phyloP scores from a whole-genome alignment of 495 filamentous ascomycete species.

The Aspergillus leporis region DNA sequence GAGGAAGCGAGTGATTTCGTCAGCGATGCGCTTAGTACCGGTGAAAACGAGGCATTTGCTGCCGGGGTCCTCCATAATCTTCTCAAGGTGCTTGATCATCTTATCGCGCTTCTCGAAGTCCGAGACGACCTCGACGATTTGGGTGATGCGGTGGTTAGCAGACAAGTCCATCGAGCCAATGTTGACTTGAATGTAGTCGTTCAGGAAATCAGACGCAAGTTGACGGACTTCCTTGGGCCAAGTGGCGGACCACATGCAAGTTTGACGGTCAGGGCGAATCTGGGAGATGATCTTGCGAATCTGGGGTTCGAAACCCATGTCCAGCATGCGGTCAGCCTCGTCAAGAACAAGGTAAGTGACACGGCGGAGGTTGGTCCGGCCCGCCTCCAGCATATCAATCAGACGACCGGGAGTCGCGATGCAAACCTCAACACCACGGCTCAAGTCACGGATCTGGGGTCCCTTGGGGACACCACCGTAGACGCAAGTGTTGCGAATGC shows the following conservation, averaged over 20 bases:
- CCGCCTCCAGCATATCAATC: constrained; percentile 97
- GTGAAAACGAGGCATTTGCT: constrained; percentile 97
- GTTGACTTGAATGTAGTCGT: constrained; percentile 98
- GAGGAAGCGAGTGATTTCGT: constrained; percentile 97
- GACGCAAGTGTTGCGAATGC: constrained; percentile 98
- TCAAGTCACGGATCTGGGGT: constrained; percentile 90
- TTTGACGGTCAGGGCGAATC: constrained; percentile 98
- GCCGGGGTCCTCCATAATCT: constrained; percentile 92
- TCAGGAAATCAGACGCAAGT: constrained; percentile 91
- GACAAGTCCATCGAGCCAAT: constrained; percentile 96
- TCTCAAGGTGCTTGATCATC: constrained; percentile 97
- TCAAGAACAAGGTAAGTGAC: constrained; percentile 98
- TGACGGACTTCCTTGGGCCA: constrained; percentile 99
- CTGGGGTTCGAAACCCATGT: constrained; percentile 99
- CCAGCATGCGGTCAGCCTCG: constrained; percentile 99
- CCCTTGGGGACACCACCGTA: constrained; percentile 99
- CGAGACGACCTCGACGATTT: constrained; percentile 92
- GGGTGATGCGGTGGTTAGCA: constrained; percentile 97
- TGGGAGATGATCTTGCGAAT: constrained; percentile 97
- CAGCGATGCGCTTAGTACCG: constrained; percentile 96
- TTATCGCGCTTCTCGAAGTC: constrained; percentile 97
- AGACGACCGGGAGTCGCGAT: constrained; percentile 97
- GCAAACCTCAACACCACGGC: constrained; percentile 93
- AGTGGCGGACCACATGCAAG: constrained; percentile 99
- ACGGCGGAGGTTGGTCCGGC: constrained; percentile 96